These are phyloP conservation scores for Phoma sp. DNA, from an alignment of 2,329 filamentous ascomycete genomes.

Conservation along the genomic window DNA sequence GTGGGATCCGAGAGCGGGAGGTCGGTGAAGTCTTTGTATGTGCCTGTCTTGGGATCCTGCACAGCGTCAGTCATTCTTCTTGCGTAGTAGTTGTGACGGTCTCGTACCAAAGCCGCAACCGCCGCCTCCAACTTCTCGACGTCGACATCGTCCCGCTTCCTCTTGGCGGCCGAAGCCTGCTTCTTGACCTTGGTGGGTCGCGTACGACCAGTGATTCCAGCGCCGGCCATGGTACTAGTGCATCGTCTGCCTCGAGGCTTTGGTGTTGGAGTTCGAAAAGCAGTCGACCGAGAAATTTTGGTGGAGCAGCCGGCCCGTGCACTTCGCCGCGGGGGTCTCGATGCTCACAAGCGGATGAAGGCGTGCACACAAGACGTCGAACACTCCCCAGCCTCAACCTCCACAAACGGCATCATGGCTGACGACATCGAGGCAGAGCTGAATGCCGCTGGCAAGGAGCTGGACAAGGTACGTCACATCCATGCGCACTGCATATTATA, in stretches of 20 bases:
- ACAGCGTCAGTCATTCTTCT: conserved; percentile 18
- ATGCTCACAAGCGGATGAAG: too few species aligned
- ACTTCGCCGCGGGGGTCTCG: conserved; percentile 30
- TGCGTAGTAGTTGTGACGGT: neutral
- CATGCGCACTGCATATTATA: neutral
- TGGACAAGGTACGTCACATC: conserved; percentile 71
- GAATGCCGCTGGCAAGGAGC: conserved; percentile 85
- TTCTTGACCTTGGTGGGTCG: conserved; percentile 63
- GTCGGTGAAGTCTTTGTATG: conserved; percentile 75
- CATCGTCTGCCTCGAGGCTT: conserved; percentile 4
- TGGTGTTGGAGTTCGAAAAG: neutral
- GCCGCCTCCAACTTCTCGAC: conserved; percentile 54
- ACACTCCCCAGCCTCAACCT: conserved; percentile 4
- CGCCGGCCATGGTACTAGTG: conserved; percentile 34
- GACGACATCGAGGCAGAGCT: conserved; percentile 72
- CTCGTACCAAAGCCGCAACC: conserved; percentile 51
- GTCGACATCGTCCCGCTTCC: conserved; percentile 61
- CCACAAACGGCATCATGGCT: conserved; percentile 49
- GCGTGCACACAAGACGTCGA: neutral
- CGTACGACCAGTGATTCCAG: conserved; percentile 51
- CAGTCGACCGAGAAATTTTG: conserved; percentile 26
- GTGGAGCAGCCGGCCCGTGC: conserved; percentile 33
- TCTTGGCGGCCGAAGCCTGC: conserved; percentile 59
- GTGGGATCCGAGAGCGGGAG: conserved; percentile 87
- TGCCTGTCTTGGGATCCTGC: conserved; percentile 66